phyloP scores from a whole-genome alignment of 78 protist genomes.

The Dictyostelium citrinum region DNA sequence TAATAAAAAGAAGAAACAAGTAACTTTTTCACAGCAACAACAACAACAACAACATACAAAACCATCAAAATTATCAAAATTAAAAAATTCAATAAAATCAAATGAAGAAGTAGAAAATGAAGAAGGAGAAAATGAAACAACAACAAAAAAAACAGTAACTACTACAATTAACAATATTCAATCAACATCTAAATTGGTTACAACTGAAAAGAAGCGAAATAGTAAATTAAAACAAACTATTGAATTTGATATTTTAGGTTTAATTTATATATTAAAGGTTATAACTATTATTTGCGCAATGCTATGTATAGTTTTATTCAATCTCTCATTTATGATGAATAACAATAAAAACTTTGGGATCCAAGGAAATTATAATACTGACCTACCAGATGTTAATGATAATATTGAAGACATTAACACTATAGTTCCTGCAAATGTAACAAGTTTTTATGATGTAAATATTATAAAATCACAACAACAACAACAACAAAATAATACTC shows the following conservation, averaged over 20 bases:
- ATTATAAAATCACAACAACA: background rate
- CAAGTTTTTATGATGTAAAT: background rate
- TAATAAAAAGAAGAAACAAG: slow-evolving; percentile 18
- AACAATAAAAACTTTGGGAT: background rate
- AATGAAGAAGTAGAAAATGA: background rate
- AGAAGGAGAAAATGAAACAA: background rate
- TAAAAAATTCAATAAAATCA: background rate
- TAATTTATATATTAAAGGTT: background rate
- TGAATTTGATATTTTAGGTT: background rate
- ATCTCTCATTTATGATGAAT: background rate
- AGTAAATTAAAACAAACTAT: background rate
- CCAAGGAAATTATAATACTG: background rate
- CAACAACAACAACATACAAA: background rate
- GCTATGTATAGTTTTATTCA: background rate
- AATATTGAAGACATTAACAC: background rate
- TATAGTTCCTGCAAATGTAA: background rate
- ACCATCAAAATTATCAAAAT: background rate
- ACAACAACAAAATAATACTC: background rate
- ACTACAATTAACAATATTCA: background rate
- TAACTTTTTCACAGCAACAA: background rate
- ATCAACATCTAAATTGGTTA: background rate
- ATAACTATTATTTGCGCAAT: background rate
- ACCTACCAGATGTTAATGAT: background rate
- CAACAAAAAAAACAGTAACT: too few species aligned
- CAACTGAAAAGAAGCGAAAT: background rate